Evolutionary conservation across 352 stramenopile genomes (phyloP), one percentile per base, ranked within the genome.

Genomic region (Phytophthora cactorum): DNA sequence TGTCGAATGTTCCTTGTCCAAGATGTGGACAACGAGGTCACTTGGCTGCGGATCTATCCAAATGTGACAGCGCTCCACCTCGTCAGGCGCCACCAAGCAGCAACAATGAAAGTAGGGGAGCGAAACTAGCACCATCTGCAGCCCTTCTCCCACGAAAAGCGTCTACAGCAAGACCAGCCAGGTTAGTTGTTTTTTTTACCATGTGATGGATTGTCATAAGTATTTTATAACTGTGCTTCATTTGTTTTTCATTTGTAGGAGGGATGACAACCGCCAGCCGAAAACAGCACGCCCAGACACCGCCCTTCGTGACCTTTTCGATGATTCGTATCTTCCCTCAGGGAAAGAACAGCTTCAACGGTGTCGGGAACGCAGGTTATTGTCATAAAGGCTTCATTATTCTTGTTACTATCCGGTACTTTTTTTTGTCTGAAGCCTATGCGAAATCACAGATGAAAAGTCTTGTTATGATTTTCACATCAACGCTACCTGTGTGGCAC

Each of bases 1-100:
- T 93, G 81, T 89, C 82, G 8, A 88, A 86, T 52, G 27, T 90
- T 31, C 66, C 70, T 2, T 91, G 85, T 58, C 75, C 79, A 55
- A 78, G 81, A 52, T 91, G 85, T 46, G 85, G 82, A 11, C 66
- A 75, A 38, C 70, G 72, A 38, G 84, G 84, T 1, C 84, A 93
- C 36, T 36, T 93, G 5, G 72, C 80, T 10, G 66, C 52, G 3
- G 82, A 93, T 47, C 56, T 77, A 0, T 72, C 67, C 3, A 81
- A 84, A 8, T 93, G 85, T 32, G 72, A 79, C 4, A 67, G 43
- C 60, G 28, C 39, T 34, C n/a, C 60, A 29, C 55, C 67, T 41
- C 67, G 44, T 11, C 39, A 71, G 71, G 8, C 54, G 49, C 47
- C 66, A 75, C 51, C 29, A 57, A 55, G 47, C 49, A 57, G 31